Evolutionary conservation across 2,329 filamentous ascomycete species (phyloP).

Genomic region (Ceratocystis lukuohia): DNA sequence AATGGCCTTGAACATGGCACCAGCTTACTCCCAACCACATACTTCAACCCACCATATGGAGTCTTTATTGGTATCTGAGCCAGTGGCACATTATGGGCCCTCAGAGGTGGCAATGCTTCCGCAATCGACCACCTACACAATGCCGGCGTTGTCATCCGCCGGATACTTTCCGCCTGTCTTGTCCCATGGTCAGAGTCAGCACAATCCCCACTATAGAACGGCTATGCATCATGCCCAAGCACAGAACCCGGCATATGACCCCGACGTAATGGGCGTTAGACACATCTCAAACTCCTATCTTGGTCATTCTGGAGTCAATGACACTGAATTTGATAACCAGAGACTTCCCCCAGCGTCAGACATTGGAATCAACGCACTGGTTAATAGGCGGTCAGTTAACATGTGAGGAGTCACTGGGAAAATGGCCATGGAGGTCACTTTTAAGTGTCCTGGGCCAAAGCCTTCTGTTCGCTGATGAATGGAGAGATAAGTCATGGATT

Average conservation of each 20-base stretch:
- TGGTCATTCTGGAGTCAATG: slow-evolving; percentile 26
- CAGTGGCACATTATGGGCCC: neutral
- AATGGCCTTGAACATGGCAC: neutral
- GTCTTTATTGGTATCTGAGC: slow-evolving; percentile 13
- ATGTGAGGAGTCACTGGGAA: slow-evolving; percentile 5
- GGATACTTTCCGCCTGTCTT: neutral
- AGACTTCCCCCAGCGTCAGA: slow-evolving; percentile 40
- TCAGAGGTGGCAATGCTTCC: neutral
- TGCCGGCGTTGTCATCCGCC: slow-evolving; percentile 1
- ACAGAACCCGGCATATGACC: slow-evolving; percentile 1
- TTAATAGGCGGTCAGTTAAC: slow-evolving; percentile 31
- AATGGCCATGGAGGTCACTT: neutral
- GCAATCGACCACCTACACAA: slow-evolving; percentile 9
- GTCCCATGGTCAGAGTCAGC: neutral
- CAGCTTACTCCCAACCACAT: slow-evolving; percentile 24
- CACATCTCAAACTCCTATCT: slow-evolving; percentile 20
- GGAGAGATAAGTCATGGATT: too few relatives aligned
- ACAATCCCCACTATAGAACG: neutral
- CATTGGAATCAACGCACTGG: slow-evolving; percentile 48
- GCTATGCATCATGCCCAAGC: slow-evolving; percentile 2
- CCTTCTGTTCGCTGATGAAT: neutral
- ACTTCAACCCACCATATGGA: slow-evolving; percentile 22
- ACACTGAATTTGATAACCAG: slow-evolving; percentile 19
- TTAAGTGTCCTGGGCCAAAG: neutral
- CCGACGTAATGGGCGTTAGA: neutral